These are phyloP conservation scores for Lagerstroemia speciosa DNA, from an alignment of 345 rosid species.

Conservation along the genomic window DNA sequence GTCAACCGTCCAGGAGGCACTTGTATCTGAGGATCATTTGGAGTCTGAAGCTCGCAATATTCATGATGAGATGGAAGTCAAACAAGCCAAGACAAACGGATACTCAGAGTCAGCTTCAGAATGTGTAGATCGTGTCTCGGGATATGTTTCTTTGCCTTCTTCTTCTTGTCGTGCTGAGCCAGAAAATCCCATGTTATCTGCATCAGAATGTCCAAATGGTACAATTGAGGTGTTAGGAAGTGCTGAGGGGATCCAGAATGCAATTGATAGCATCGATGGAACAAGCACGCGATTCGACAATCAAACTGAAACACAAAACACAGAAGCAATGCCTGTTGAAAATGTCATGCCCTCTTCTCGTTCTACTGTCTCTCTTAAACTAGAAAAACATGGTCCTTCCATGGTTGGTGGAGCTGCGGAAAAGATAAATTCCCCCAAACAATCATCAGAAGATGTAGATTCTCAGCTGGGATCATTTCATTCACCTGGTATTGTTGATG, in stretches of 20 bases:
- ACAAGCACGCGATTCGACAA: slow-evolving; percentile 10
- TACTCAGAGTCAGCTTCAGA: slow-evolving; percentile 3
- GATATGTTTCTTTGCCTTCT: background rate
- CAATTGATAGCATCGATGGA: background rate
- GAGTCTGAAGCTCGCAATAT: slow-evolving; percentile 48
- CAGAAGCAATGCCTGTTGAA: slow-evolving; percentile 16
- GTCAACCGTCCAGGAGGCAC: slow-evolving; percentile 53
- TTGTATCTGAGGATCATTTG: slow-evolving; percentile 55
- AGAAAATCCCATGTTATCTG: slow-evolving; percentile 10
- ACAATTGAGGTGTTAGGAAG: slow-evolving; percentile 25
- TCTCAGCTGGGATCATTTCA: slow-evolving; percentile 13
- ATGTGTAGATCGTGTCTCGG: background rate
- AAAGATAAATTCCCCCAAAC: slow-evolving; percentile 13
- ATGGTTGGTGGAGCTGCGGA: slow-evolving; percentile 17
- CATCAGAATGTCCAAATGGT: slow-evolving; percentile 11
- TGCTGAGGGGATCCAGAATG: slow-evolving; percentile 25
- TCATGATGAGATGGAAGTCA: slow-evolving; percentile 21
- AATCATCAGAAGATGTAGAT: slow-evolving; percentile 14
- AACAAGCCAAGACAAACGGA: slow-evolving; percentile 15
- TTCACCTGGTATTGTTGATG: background rate
- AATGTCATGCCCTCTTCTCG: slow-evolving; percentile 15
- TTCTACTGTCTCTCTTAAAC: slow-evolving; percentile 16
- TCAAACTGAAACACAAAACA: slow-evolving; percentile 4
- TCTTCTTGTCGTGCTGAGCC: slow-evolving; percentile 15
- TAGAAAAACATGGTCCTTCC: slow-evolving; percentile 19